phyloP scores from a whole-genome alignment of 2,329 filamentous ascomycete genomes.

The Laburnicola sp. region DNA sequence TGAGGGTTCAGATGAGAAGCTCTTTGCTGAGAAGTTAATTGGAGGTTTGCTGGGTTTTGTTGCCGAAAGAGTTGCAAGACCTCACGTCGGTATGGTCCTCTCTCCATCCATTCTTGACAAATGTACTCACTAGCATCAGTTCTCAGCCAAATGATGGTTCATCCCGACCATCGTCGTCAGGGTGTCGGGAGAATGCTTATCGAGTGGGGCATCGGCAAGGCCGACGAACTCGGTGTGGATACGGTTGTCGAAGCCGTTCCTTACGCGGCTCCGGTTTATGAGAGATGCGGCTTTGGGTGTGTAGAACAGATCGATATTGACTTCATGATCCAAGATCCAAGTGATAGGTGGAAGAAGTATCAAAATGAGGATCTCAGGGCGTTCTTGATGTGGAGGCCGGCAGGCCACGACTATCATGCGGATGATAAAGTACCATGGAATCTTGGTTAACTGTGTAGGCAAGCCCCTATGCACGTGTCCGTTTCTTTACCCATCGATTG shows the following conservation, averaged over 20 bases:
- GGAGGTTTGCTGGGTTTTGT: background rate
- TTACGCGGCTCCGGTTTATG: constrained; percentile 7
- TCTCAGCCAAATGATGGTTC: background rate
- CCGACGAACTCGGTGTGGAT: constrained; percentile 1
- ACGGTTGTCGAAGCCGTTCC: constrained; percentile 2
- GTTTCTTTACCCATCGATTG: too few species aligned
- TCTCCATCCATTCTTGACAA: background rate
- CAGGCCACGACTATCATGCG: too few species aligned
- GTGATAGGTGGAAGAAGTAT: constrained; percentile 10
- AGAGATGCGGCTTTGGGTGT: constrained; percentile 5
- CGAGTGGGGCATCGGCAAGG: constrained; percentile 4
- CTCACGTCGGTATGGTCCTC: background rate
- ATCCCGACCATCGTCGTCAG: background rate
- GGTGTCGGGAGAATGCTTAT: constrained; percentile 5
- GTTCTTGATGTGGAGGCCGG: constrained; percentile 6
- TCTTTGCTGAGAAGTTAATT: constrained; percentile 1
- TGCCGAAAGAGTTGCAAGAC: background rate
- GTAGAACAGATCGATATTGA: constrained; percentile 7
- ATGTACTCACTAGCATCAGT: background rate
- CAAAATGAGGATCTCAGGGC: constrained; percentile 7
- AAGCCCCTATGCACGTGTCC: too few species aligned
- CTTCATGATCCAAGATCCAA: constrained; percentile 1
- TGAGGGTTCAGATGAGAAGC: background rate
- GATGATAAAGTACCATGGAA: too few species aligned
- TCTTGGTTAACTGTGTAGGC: too few species aligned